These are phyloP conservation scores for Trichosporon sp. DNA, from an alignment of 1,284 basidiomycete species.

Conservation along the genomic window DNA sequence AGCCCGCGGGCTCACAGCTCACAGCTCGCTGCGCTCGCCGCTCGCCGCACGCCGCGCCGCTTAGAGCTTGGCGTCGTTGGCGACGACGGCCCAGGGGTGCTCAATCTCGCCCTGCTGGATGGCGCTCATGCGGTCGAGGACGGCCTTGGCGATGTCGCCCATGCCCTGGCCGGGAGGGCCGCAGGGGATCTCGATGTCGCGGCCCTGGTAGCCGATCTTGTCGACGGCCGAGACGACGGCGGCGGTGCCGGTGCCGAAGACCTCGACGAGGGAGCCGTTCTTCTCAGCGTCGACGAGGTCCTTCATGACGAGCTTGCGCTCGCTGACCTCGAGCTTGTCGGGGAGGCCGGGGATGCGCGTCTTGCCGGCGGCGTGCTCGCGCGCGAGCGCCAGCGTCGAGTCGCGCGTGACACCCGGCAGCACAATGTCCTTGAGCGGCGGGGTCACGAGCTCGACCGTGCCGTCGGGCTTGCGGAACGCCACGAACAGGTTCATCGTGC, in stretches of 20 bases:
- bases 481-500: constrained; percentile 95
- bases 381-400: constrained; percentile 77
- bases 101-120: constrained; percentile 82
- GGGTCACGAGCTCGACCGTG: constrained; percentile 76
- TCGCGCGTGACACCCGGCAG: constrained; percentile 95
- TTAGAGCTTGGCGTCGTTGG: constrained; percentile 22
- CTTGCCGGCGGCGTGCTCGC: constrained; percentile 64
- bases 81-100: constrained; percentile 65
- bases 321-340: constrained; percentile 66
- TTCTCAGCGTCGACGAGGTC: constrained; percentile 74
- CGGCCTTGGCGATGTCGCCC: constrained; percentile 74
- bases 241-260: constrained; percentile 92
- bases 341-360: constrained; percentile 61
- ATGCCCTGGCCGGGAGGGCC: constrained; percentile 69
- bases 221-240: constrained; percentile 79
- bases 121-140: constrained; percentile 80
- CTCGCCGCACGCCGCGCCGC: background rate
- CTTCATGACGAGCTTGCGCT: constrained; percentile 81
- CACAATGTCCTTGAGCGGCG: constrained; percentile 90
- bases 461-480: constrained; percentile 74
- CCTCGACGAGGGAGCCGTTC: constrained; percentile 71
- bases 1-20: background rate
- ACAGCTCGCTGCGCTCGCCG: background rate
- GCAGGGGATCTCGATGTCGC: constrained; percentile 77
- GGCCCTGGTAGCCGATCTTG: constrained; percentile 78